Evolutionary conservation across 345 rosid genomes (phyloP).

Genomic region (Bruguiera gymnorhiza): DNA sequence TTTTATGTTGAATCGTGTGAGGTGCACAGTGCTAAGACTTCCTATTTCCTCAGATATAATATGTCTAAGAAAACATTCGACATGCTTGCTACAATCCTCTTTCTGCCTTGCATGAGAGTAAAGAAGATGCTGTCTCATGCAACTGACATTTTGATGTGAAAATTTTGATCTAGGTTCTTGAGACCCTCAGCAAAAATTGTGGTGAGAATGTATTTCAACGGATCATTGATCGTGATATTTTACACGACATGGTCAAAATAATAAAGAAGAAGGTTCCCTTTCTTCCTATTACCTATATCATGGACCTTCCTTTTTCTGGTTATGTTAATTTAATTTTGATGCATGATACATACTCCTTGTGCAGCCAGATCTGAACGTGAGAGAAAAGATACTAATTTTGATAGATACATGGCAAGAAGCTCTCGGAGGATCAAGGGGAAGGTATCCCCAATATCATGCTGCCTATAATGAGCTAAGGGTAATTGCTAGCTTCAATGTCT

Average conservation of each 20-base stretch:
- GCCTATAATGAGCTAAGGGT: slow-evolving; percentile 92
- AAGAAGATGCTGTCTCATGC: slow-evolving; percentile 1
- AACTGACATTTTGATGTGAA: neutral
- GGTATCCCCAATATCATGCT: slow-evolving; percentile 78
- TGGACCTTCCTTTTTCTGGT: neutral
- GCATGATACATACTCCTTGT: slow-evolving; percentile 10
- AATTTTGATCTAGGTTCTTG: slow-evolving; percentile 62
- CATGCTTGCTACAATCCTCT: no score
- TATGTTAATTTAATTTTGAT: no score
- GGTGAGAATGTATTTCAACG: slow-evolving; percentile 81
- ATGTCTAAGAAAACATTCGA: no score
- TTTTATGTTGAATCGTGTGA: no score
- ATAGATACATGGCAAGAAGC: slow-evolving; percentile 78
- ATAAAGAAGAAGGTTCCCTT: slow-evolving; percentile 83
- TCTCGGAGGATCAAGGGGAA: slow-evolving; percentile 75
- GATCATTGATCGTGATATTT: slow-evolving; percentile 84
- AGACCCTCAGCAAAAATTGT: slow-evolving; percentile 92
- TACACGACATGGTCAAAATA: slow-evolving; percentile 92
- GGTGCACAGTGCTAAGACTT: no score
- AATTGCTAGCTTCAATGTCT: neutral
- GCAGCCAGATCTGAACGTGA: slow-evolving; percentile 92
- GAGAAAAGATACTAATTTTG: slow-evolving; percentile 81
- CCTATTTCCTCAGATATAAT: no score
- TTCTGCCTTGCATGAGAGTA: neutral
- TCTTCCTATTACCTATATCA: slow-evolving; percentile 15